phyloP scores from a whole-genome alignment of 441 rosid genomes.

The Codiaeum variegatum region DNA sequence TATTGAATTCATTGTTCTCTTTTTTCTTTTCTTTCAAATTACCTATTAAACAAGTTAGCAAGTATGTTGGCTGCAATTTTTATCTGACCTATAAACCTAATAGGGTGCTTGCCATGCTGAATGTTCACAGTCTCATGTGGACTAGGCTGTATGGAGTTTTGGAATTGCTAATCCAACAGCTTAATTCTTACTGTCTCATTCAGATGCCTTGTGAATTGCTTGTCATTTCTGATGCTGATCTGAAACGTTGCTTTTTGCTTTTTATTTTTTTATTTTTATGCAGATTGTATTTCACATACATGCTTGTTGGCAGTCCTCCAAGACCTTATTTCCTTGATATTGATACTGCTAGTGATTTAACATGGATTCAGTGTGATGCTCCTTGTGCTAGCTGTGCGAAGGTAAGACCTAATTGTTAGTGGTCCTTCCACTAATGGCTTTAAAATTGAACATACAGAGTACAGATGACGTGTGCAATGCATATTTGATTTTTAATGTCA shows the following conservation, averaged over 20 bases:
- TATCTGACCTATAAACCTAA: neutral
- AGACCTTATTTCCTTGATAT: constrained; percentile 66
- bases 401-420: constrained; percentile 37
- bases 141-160: neutral
- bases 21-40: no score
- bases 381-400: constrained; percentile 87
- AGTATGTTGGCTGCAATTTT: no score
- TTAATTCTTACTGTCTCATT: neutral
- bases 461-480: no score
- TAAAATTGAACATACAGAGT: neutral
- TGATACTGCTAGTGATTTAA: constrained; percentile 91
- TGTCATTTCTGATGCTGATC: constrained; percentile 6
- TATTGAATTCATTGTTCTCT: no score
- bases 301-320: constrained; percentile 66
- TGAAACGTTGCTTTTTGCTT: neutral
- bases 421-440: constrained; percentile 1
- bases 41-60: neutral
- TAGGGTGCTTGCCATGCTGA: neutral
- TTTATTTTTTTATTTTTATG: constrained; percentile 12
- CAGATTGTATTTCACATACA: constrained; percentile 71
- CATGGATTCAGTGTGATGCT: constrained; percentile 97
- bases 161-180: constrained; percentile 2
- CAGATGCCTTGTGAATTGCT: constrained; percentile 2
- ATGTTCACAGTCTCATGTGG: neutral
- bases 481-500: neutral